Evolutionary conservation across 2,329 filamentous ascomycete species (phyloP), one percentile per base, ranked within the genome.

Genomic region (Ilyonectria destructans): DNA sequence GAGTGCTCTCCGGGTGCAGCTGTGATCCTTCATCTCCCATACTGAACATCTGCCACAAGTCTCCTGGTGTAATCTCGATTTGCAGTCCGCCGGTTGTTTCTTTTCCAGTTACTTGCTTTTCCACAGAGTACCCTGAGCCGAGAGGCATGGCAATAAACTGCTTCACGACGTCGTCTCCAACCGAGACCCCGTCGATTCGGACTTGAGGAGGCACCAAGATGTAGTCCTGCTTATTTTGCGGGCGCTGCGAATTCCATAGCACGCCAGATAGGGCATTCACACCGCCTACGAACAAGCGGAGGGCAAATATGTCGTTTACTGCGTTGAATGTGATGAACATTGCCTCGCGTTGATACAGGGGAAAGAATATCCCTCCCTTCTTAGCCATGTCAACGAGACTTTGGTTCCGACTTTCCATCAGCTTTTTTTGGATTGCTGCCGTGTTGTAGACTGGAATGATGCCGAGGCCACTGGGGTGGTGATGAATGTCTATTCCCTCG

Each of bases 131-230:
- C 1, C 66, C 66, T 1, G 61, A 57, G 2, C 66, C 66, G 7
- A 65, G n/a, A 9, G 66, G 66, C 66, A 68, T 68, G 2, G 66
- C 66, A 12, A 68, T 58, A 29, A 68, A 68, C 31, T 68, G 66
- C 19, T 48, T 62, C 19, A 68, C 66, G 4, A 23, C 58, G 12
- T 48, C 51, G 12, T 56, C 33, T 4, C 54, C 56, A 9, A 68
- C 21, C 1, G 61, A 58, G 46, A 68, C 48, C 7, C 66, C 66
- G n/a, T 68, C 66, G 6, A 68, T 12, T 33, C 31, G 61, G 17
- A 68, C 9, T 55, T 68, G 66, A 6, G 56, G 57, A 8, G 66
- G 61, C 0, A 65, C 66, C 15, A 35, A 40, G 3, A 68, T 35
- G 35, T 68, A 68, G 21, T 68, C 60, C 23, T 68, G 65, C 17